Evolutionary conservation across 2,329 filamentous ascomycete genomes (phyloP), one percentile per base, ranked within the genome.

Genomic region (Cucurbitaria berberidis): DNA sequence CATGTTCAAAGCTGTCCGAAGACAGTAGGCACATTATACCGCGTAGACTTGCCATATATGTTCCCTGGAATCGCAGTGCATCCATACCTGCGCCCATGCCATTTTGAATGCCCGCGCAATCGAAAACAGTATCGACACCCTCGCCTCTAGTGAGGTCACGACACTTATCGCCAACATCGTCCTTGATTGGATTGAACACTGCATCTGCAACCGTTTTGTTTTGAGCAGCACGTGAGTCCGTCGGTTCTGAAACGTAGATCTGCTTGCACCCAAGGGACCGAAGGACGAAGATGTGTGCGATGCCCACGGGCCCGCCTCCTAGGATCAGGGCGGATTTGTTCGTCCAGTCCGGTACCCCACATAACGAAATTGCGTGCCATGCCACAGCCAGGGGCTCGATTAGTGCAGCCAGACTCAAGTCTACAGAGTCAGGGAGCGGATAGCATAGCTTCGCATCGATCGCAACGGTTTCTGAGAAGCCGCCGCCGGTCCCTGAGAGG

Each of bases 91-190:
- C 66, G 39, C 71, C 63, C 21, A 75, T 43, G 0, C 60, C 73
- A 27, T 59, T 55, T 45, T 67, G 66, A 11, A 70, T 57, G 5
- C 73, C 72, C 3, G 73, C 72, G 59, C 69, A 72, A 51, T 76
- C 71, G 38, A 74, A 74, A 3, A 70, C 69, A 11, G 73, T 54
- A 49, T 73, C 67, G 0, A 72, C 68, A 13, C 70, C 72, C 40
- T 67, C 62, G 1, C 69, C 69, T 29, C 45, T 48, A 4, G 69
- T 73, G 22, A 69, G 21, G 16, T 68, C 64, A 16, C 63, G 55
- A 34, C 67, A 72, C 18, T 45, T 58, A 0, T 63, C 64, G 3
- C 59, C 72, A 16, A 77, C 59, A 29, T 73, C 56, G 15, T 68
- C 63, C 19, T 52, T 45, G 18, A 59, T 49, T 9, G 69, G 69